phyloP scores from a whole-genome alignment of 768 basidiomycete species.

The Hypsizygus marmoreus region DNA sequence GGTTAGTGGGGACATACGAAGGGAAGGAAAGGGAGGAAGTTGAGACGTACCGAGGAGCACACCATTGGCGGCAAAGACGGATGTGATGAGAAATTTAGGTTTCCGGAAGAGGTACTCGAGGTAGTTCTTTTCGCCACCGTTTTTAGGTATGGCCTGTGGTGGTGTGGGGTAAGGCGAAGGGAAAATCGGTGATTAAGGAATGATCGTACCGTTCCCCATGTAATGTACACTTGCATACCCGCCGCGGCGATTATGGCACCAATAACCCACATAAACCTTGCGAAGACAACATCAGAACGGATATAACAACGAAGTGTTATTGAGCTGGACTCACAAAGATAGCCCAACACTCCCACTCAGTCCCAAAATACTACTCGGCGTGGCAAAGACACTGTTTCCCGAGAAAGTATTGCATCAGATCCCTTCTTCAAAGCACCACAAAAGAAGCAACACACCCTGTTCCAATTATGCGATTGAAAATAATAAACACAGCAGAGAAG shows the following conservation, averaged over 20 bases:
- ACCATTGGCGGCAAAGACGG: slow-evolving; percentile 54
- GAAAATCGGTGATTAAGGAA: background rate
- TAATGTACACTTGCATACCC: slow-evolving; percentile 43
- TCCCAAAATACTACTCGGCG: slow-evolving; percentile 39
- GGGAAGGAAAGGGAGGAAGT: background rate
- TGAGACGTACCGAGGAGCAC: slow-evolving; percentile 41
- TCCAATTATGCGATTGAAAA: slow-evolving; percentile 46
- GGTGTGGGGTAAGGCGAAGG: background rate
- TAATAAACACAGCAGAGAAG: slow-evolving; percentile 40
- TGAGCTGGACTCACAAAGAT: slow-evolving; percentile 28
- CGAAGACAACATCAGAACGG: background rate
- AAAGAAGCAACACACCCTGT: slow-evolving; percentile 33
- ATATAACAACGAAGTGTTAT: background rate
- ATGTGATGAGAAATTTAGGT: slow-evolving; percentile 58
- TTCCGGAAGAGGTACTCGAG: slow-evolving; percentile 61
- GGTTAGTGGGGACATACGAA: background rate
- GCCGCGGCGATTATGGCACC: slow-evolving; percentile 41
- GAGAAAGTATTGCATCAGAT: background rate
- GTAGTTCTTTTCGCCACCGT: slow-evolving; percentile 75
- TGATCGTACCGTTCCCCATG: slow-evolving; percentile 38
- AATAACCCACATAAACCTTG: slow-evolving; percentile 43
- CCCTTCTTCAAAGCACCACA: background rate
- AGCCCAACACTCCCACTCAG: slow-evolving; percentile 44
- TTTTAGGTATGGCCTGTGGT: slow-evolving; percentile 54
- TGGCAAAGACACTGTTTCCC: slow-evolving; percentile 36